phyloP scores from a whole-genome alignment of 306 rosid species.

The Cucurbita argyrosperma region DNA sequence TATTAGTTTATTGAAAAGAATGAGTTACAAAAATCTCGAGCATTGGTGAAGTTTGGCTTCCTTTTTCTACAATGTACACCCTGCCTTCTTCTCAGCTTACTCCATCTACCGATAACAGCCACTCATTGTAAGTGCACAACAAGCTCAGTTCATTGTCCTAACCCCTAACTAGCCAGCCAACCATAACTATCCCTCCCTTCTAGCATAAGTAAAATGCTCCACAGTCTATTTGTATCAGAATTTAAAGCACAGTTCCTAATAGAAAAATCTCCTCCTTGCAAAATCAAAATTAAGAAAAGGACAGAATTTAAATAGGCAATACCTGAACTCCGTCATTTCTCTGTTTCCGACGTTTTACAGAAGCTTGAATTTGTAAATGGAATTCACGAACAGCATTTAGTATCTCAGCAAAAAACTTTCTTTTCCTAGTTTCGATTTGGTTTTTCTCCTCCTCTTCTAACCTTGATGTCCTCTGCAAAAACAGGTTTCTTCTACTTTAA shows the following conservation, averaged over 20 bases:
- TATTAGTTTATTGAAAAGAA: neutral
- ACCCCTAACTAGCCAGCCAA: neutral
- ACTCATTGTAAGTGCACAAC: neutral
- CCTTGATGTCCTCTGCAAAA: conserved; percentile 80
- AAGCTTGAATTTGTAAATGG: conserved; percentile 86
- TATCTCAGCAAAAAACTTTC: conserved; percentile 78
- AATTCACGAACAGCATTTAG: conserved; percentile 90
- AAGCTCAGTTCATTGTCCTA: neutral
- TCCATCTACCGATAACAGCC: neutral
- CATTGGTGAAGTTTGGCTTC: neutral
- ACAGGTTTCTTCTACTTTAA: conserved; percentile 16
- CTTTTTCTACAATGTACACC: neutral
- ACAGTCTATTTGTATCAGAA: neutral
- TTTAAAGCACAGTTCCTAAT: neutral
- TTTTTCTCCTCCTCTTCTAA: conserved; percentile 82
- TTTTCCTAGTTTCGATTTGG: conserved; percentile 70
- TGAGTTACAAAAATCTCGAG: neutral
- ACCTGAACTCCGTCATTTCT: conserved; percentile 85
- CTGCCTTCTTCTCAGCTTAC: neutral
- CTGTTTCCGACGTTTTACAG: conserved; percentile 84
- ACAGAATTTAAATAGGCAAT: conserved; percentile 6
- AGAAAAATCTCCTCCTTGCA: neutral
- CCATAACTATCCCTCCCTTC: neutral
- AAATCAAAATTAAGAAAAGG: conserved; percentile 1
- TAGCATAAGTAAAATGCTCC: neutral